These are phyloP conservation scores for Globisporangium apiculatum DNA, from an alignment of 352 stramenopile species.

Conservation along the genomic window DNA sequence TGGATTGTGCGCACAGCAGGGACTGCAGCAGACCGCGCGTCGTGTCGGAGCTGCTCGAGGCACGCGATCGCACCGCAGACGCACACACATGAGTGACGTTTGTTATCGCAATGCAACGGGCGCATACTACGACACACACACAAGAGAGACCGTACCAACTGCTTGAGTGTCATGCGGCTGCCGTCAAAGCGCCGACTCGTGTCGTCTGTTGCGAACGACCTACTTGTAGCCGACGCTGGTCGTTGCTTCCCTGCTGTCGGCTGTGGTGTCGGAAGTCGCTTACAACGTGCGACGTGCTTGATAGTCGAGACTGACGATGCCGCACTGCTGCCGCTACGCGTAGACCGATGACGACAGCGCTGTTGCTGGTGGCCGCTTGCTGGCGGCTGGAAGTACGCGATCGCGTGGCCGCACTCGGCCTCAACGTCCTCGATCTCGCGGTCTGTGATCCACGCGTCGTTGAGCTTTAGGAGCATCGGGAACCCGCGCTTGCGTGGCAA, in stretches of 20 bases:
- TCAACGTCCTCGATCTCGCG: constrained; percentile 42
- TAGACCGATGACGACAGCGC: too few species aligned
- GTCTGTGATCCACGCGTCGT: constrained; percentile 55
- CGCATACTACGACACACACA: neutral
- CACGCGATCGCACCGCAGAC: neutral
- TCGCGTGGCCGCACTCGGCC: constrained; percentile 25
- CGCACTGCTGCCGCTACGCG: neutral
- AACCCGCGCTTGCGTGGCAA: constrained; percentile 49
- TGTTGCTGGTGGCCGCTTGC: neutral
- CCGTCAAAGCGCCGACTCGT: constrained; percentile 36
- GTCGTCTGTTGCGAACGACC: neutral
- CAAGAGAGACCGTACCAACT: constrained; percentile 9
- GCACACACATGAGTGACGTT: too few species aligned
- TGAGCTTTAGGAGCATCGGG: constrained; percentile 58
- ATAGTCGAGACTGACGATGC: neutral
- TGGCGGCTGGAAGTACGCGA: constrained; percentile 37
- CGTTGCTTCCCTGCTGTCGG: neutral
- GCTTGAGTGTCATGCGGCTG: constrained; percentile 56
- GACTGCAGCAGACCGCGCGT: constrained; percentile 34
- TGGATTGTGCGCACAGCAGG: constrained; percentile 30
- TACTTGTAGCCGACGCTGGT: neutral
- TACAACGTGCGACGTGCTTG: too few species aligned
- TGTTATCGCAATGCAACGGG: too few species aligned
- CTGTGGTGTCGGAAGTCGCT: neutral
- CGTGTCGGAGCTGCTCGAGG: constrained; percentile 24